Evolutionary conservation across 352 stramenopile genomes (phyloP).

Genomic region (Pythium guiyangense): DNA sequence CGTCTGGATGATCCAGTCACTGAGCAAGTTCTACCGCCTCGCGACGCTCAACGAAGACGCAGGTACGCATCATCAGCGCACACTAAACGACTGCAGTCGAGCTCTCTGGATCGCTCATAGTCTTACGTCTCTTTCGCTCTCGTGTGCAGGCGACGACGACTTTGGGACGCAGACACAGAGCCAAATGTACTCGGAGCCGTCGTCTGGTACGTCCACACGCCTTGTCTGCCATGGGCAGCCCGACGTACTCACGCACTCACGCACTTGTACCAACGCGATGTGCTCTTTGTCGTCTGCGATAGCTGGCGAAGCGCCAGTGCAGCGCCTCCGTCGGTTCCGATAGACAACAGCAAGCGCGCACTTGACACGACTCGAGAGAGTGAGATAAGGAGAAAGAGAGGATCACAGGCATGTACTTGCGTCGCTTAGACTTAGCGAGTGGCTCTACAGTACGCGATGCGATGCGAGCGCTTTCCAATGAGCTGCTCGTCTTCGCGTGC

Average conservation of each 20-base stretch:
- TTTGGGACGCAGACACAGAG: slow-evolving; percentile 32
- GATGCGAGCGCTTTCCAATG: background rate
- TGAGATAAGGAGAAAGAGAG: background rate
- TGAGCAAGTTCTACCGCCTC: slow-evolving; percentile 77
- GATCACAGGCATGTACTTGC: background rate
- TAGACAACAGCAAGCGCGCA: background rate
- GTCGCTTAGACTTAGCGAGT: too few relatives aligned
- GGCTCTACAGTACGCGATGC: background rate
- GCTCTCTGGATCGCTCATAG: background rate
- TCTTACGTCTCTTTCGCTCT: background rate
- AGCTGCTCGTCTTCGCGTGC: background rate
- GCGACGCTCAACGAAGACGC: slow-evolving; percentile 46
- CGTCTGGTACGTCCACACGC: slow-evolving; percentile 23
- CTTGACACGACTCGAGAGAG: background rate
- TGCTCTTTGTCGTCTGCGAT: too few relatives aligned
- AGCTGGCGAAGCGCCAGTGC: slow-evolving; percentile 21
- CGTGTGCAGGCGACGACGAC: slow-evolving; percentile 13
- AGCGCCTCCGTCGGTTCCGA: slow-evolving; percentile 54
- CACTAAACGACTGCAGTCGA: background rate
- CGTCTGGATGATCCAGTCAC: slow-evolving; percentile 30
- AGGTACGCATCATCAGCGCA: slow-evolving; percentile 13
- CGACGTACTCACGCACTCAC: background rate
- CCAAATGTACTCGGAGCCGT: slow-evolving; percentile 27
- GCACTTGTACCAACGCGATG: too few relatives aligned
- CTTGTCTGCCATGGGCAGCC: background rate